These are phyloP conservation scores for Chimonanthus praecox DNA, from an alignment of 164 flowering plant genomes.

Conservation along the genomic window DNA sequence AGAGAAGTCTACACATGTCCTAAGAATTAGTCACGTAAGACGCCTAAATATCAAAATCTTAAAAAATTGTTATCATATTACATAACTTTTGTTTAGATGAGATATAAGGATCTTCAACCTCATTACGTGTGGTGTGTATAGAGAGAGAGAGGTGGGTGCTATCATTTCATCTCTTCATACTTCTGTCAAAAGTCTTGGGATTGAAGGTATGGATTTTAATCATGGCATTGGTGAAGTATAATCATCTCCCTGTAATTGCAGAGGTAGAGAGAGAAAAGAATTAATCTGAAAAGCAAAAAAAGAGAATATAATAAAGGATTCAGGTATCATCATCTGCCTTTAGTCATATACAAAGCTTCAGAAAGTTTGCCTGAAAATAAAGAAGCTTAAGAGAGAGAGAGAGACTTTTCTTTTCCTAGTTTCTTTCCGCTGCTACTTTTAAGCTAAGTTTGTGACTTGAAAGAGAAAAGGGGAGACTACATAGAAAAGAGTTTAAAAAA, in stretches of 20 bases:
- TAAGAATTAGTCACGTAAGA: too few species aligned
- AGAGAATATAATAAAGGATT: slow-evolving; percentile 12
- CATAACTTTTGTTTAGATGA: neutral
- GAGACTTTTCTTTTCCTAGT: slow-evolving; percentile 12
- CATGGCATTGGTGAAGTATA: slow-evolving; percentile 39
- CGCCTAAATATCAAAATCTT: too few species aligned
- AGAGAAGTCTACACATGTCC: too few species aligned
- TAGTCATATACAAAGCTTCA: slow-evolving; percentile 18
- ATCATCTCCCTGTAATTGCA: slow-evolving; percentile 64
- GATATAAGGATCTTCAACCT: neutral
- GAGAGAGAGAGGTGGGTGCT: slow-evolving; percentile 16
- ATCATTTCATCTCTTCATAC: slow-evolving; percentile 43
- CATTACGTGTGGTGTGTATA: slow-evolving; percentile 1
- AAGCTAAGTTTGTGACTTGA: slow-evolving; percentile 21
- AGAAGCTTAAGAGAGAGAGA: slow-evolving; percentile 8
- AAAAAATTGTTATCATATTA: too few species aligned
- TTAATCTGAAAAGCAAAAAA: slow-evolving; percentile 6
- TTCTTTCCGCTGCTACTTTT: slow-evolving; percentile 50
- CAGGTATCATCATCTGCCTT: slow-evolving; percentile 8
- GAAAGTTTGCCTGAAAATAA: slow-evolving; percentile 21
- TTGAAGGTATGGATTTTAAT: slow-evolving; percentile 54
- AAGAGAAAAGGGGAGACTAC: slow-evolving; percentile 60
- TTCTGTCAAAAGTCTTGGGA: slow-evolving; percentile 66
- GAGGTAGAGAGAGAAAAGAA: slow-evolving; percentile 16
- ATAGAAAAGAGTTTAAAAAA: slow-evolving; percentile 35